Base-by-base conservation (phyloP, 2,329 filamentous ascomycete species). In the Xylariaceae sp. region DNA sequence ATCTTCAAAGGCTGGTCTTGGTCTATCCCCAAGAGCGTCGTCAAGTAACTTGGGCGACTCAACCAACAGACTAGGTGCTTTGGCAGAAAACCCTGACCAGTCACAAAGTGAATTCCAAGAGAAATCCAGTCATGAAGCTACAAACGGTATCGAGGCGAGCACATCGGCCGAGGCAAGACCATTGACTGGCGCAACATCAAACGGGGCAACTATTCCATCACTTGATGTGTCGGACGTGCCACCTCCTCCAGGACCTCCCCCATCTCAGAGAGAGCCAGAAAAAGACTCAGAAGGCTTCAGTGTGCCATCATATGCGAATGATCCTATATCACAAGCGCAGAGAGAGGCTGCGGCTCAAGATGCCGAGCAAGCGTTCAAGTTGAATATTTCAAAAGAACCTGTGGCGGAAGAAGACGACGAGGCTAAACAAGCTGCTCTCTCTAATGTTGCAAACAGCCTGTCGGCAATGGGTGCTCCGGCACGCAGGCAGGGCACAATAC, bases 271-370 rank as follows among this genome's bases (percentile, higher is more conserved):
- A 44, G 64, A 63, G 41, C 63, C 66, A 19, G 62, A 66, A 14
- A 87, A 81, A 61, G 88, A 93, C 60, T 70, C 80, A 0, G 88
- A 94, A 53, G 88, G 88, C 6, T 93, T 83, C 60, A 85, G 77
- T 4, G 77, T 92, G n/a, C 86, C 85, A 0, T 74, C 80, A 0
- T 71, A 79, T 2, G 72, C 74, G 56, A 74, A 82, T 55, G 73
- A 84, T 62, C 74, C 82, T 3, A 85, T 92, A 47, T 85, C 86
- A 0, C 80, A 85, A 61, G 87, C 86, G 6, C 78, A 90, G 63
- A 75, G 76, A 35, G 86, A 90, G 60, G 80, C 77, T 7, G 75
- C 65, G 40, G 71, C 68, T 11, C 80, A 83, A 40, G 80, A 83
- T 35, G 68, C 67, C 5, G 80, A 84, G n/a, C 77, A 82, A 37